phyloP scores from a whole-genome alignment of 2,329 filamentous ascomycete genomes.

The Waltergamsia citrina region DNA sequence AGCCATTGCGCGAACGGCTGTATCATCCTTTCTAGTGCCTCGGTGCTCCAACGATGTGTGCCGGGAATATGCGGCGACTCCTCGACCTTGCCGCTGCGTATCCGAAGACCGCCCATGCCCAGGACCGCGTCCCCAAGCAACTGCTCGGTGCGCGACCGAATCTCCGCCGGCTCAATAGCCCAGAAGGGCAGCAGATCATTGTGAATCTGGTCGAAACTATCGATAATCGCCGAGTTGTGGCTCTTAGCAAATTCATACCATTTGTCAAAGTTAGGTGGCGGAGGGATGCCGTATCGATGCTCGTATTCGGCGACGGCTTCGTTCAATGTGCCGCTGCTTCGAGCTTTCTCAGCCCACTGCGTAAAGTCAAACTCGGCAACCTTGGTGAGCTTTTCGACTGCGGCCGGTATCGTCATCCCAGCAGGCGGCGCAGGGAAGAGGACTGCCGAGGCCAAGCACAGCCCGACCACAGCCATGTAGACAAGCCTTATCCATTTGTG shows the following conservation, averaged over 20 bases:
- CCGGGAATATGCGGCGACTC: constrained; percentile 20
- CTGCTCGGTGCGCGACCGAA: constrained; percentile 42
- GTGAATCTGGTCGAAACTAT: constrained; percentile 69
- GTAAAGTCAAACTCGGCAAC: constrained; percentile 4
- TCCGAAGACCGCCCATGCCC: constrained; percentile 34
- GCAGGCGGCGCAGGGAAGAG: background rate
- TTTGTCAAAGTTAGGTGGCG: constrained; percentile 68
- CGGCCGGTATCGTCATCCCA: constrained; percentile 1
- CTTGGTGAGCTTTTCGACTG: constrained; percentile 8
- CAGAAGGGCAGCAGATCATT: constrained; percentile 68
- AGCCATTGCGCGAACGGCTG: constrained; percentile 57
- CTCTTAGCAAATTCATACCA: constrained; percentile 68
- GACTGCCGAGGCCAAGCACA: constrained; percentile 3
- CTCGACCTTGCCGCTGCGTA: constrained; percentile 51
- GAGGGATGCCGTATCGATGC: constrained; percentile 46
- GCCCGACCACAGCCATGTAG: constrained; percentile 6
- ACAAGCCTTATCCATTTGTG: constrained; percentile 9
- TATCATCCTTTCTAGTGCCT: constrained; percentile 50
- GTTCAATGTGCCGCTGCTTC: constrained; percentile 9
- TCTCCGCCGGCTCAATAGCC: constrained; percentile 55
- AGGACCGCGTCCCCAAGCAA: constrained; percentile 19
- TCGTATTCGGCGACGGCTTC: constrained; percentile 31
- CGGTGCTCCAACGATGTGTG: constrained; percentile 24
- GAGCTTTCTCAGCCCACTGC: constrained; percentile 11
- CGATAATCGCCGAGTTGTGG: constrained; percentile 54